A percentile compares a stretch with the other conserved stretches of the same genome.
phyloP scores from a whole-genome alignment of 2,329 filamentous ascomycete genomes.

The Talaromyces islandicus region DNA sequence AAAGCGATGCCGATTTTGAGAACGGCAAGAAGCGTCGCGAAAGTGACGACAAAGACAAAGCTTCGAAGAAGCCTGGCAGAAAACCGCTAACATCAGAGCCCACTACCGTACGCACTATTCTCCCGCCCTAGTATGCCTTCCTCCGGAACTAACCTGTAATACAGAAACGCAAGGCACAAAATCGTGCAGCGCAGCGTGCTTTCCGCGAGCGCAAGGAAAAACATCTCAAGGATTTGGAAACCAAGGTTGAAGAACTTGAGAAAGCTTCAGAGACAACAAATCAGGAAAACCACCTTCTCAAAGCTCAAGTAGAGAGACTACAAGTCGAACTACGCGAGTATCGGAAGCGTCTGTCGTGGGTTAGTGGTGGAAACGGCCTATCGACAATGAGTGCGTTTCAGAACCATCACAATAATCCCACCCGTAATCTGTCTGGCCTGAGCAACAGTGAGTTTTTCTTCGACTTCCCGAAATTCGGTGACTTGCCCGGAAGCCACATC shows the following conservation, averaged over 20 bases:
- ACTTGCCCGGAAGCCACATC: slow-evolving; percentile 54
- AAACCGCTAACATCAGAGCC: slow-evolving; percentile 95
- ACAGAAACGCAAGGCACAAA: slow-evolving; percentile 73
- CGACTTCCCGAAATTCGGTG: slow-evolving; percentile 91
- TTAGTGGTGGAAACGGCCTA: slow-evolving; percentile 40
- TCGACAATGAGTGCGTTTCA: slow-evolving; percentile 46
- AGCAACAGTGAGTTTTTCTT: slow-evolving; percentile 84
- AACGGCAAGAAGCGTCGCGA: slow-evolving; percentile 65
- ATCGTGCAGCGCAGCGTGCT: slow-evolving; percentile 83
- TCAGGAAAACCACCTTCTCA: slow-evolving; percentile 77
- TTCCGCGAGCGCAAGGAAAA: slow-evolving; percentile 95
- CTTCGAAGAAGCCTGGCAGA: slow-evolving; percentile 89
- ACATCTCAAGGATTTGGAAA: slow-evolving; percentile 49
- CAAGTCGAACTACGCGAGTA: slow-evolving; percentile 83
- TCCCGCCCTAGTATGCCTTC: not conserved
- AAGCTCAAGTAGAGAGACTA: slow-evolving; percentile 82
- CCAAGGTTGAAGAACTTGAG: slow-evolving; percentile 60
- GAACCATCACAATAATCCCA: slow-evolving; percentile 27
- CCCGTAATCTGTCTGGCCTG: slow-evolving; percentile 50
- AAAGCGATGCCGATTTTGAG: slow-evolving; percentile 62
- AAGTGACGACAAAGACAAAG: slow-evolving; percentile 63
- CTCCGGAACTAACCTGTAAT: slow-evolving; percentile 16
- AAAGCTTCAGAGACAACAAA: slow-evolving; percentile 77
- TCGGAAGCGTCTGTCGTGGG: slow-evolving; percentile 72
- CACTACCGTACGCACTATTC: slow-evolving; percentile 68